Percentiles rank a stretch among this genome's conserved stretches.
Evolutionary conservation across 2,329 filamentous ascomycete species (phyloP).

Genomic region (Ophiocordyceps sinensis): DNA sequence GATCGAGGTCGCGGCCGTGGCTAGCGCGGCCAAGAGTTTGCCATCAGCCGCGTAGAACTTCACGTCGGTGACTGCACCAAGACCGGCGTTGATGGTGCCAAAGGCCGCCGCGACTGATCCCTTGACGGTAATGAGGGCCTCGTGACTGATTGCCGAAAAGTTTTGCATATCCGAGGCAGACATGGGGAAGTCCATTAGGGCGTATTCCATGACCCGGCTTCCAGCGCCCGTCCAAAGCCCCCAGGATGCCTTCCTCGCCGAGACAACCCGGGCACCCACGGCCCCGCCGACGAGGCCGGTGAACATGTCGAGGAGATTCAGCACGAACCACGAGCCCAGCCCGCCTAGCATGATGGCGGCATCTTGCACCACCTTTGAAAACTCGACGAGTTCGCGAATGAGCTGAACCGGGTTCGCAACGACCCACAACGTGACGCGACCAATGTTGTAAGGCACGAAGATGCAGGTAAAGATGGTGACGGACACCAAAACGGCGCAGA

Average conservation of each 20-base stretch:
- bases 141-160: constrained; percentile 64
- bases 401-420: constrained; percentile 68
- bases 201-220: constrained; percentile 32
- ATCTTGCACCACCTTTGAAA: constrained; percentile 72
- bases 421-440: constrained; percentile 68
- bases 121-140: constrained; percentile 49
- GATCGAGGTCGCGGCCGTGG: constrained; percentile 2
- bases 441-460: constrained; percentile 84
- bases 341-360: constrained; percentile 51
- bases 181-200: constrained; percentile 35
- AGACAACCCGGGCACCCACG: constrained; percentile 14
- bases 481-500: constrained; percentile 80
- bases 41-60: constrained; percentile 16
- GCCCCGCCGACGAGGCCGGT: constrained; percentile 18
- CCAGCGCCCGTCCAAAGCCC: constrained; percentile 26
- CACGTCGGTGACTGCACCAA: constrained; percentile 31
- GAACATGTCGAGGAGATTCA: constrained; percentile 25
- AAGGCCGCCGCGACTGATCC: constrained; percentile 29
- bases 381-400: constrained; percentile 54
- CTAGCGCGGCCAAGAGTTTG: constrained; percentile 3
- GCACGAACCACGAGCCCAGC: constrained; percentile 27
- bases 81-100: constrained; percentile 19
- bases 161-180: constrained; percentile 53
- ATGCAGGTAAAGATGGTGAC: constrained; percentile 75
- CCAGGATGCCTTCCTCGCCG: constrained; percentile 25